Conservation (phyloP, 257 asterid genomes). For the Nicotiana otophora region DNA sequence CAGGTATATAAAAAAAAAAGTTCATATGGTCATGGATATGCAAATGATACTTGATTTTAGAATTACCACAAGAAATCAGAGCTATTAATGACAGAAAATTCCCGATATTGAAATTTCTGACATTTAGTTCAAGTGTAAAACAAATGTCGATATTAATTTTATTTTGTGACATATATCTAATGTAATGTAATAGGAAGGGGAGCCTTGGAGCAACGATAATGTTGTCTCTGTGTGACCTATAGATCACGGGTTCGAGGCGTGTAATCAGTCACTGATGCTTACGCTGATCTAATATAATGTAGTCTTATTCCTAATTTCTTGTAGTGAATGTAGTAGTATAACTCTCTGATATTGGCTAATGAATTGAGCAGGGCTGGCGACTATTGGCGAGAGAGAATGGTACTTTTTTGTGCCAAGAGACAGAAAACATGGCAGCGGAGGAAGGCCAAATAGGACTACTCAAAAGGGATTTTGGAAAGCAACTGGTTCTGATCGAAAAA, state of each 20-base stretch:
- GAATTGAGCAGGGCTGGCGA: slow-evolving; percentile 43
- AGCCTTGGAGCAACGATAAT: no score
- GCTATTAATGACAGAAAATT: neutral
- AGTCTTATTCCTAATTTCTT: neutral
- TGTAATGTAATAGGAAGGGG: no score
- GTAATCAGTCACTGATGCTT: no score
- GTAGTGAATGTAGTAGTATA: neutral
- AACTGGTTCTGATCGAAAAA: slow-evolving; percentile 63
- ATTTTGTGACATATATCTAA: neutral
- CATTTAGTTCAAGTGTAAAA: neutral
- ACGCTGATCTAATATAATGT: neutral
- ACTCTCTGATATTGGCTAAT: neutral
- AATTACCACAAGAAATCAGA: no score
- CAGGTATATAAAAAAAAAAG: slow-evolving; percentile 28
- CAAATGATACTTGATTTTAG: no score
- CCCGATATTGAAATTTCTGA: neutral
- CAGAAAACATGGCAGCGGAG: slow-evolving; percentile 58
- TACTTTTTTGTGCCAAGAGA: slow-evolving; percentile 62
- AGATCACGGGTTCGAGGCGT: no score
- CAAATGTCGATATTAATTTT: neutral
- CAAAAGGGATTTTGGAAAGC: slow-evolving; percentile 71
- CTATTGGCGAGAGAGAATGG: slow-evolving; percentile 80
- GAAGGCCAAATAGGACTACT: slow-evolving; percentile 70
- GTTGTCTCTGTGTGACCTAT: no score
- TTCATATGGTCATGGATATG: no score